These are phyloP conservation scores for Bolboschoenus planiculmis DNA, from an alignment of 176 grass and related monocot genomes.

Conservation along the genomic window DNA sequence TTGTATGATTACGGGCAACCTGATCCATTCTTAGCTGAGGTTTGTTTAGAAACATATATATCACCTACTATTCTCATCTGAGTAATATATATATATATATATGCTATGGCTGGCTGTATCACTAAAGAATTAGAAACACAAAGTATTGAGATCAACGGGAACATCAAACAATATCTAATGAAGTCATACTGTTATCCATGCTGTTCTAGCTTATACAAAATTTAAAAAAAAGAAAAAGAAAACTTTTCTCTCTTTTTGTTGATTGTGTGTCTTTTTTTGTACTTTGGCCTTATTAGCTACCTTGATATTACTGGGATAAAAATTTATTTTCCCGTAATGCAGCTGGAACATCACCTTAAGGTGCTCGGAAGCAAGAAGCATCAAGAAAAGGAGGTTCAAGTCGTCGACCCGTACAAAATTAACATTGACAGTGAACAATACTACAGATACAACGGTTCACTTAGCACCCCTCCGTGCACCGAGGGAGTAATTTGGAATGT, in stretches of 20 bases:
- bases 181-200: too few relatives aligned
- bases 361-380: constrained; percentile 15
- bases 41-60: neutral
- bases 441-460: constrained; percentile 72
- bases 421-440: constrained; percentile 36
- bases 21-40: constrained; percentile 43
- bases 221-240: too few relatives aligned
- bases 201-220: too few relatives aligned
- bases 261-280: too few relatives aligned
- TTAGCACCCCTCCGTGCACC: constrained; percentile 59
- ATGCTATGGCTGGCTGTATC: too few relatives aligned
- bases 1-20: constrained; percentile 35
- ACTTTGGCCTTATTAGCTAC: neutral
- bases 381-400: constrained; percentile 30
- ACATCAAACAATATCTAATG: too few relatives aligned
- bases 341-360: constrained; percentile 17
- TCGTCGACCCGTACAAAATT: constrained; percentile 26
- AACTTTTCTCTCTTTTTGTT: neutral
- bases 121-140: too few relatives aligned
- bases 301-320: neutral
- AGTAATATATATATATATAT: too few relatives aligned
- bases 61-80: neutral
- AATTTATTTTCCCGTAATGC: neutral
- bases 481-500: constrained; percentile 79
- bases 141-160: too few relatives aligned